Evolutionary conservation across 768 basidiomycete genomes (phyloP).

Genomic region (Pilatotrama ljubarskyi): DNA sequence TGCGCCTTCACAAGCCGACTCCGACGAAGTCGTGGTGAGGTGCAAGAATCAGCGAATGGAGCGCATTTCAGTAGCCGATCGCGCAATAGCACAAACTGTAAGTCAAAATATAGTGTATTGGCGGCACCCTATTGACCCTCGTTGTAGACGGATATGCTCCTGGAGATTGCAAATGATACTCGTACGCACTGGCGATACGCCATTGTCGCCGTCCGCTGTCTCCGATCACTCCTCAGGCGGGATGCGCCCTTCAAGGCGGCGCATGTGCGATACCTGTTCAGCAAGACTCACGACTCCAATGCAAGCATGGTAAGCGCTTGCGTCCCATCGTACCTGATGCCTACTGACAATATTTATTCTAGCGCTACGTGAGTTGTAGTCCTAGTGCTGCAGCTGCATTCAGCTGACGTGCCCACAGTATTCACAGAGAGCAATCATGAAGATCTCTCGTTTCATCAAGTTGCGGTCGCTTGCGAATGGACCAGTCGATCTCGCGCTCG

Average conservation of each 20-base stretch:
- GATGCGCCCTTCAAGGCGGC: constrained; percentile 53
- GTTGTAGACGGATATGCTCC: constrained; percentile 42
- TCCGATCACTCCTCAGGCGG: constrained; percentile 67
- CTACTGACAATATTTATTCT: constrained; percentile 11
- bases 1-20: constrained; percentile 35
- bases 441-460: constrained; percentile 75
- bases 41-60: constrained; percentile 47
- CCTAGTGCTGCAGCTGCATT: constrained; percentile 4
- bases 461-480: constrained; percentile 66
- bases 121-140: constrained; percentile 10
- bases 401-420: constrained; percentile 42
- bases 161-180: constrained; percentile 58
- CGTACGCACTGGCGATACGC: constrained; percentile 80
- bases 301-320: constrained; percentile 59
- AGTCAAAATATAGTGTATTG: constrained; percentile 21
- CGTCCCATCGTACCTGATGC: background rate
- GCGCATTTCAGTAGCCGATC: constrained; percentile 44
- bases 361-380: constrained; percentile 58
- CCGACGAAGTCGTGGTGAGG: constrained; percentile 40
- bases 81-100: constrained; percentile 46
- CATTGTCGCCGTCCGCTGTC: constrained; percentile 65
- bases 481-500: constrained; percentile 59
- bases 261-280: constrained; percentile 58
- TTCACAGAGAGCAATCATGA: constrained; percentile 74
- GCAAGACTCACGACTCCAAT: constrained; percentile 61